Evolutionary conservation across 2,329 filamentous ascomycete species (phyloP).

Genomic region (Penicillium hesseltinei): DNA sequence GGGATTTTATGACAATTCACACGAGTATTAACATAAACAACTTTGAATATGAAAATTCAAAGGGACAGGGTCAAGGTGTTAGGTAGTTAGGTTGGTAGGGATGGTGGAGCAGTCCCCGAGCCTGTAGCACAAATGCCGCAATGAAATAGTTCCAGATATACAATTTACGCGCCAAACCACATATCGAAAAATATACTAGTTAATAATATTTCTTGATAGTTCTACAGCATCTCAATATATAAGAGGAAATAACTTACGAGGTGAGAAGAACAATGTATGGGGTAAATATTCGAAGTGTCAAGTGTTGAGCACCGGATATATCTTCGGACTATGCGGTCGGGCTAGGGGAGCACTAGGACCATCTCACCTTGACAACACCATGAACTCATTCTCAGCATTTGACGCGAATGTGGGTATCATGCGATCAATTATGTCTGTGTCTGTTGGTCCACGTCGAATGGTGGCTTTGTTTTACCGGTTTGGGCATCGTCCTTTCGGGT

Average conservation of each 20-base stretch:
- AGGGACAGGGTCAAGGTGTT: not conserved
- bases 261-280: no score
- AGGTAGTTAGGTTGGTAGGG: not conserved
- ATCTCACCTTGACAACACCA: not conserved
- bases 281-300: not conserved
- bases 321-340: not conserved
- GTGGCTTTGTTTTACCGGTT: not conserved
- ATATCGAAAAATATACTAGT: not conserved
- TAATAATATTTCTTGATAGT: not conserved
- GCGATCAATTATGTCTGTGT: not conserved
- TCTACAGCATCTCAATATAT: not conserved
- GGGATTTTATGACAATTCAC: not conserved
- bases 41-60: not conserved
- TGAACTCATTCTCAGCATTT: not conserved
- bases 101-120: not conserved
- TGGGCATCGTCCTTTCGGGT: not conserved
- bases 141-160: not conserved
- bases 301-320: not conserved
- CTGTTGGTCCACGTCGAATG: slow-evolving; percentile 1
- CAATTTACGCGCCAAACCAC: not conserved
- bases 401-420: not conserved
- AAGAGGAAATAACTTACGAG: not conserved
- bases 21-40: not conserved
- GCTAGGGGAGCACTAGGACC: not conserved
- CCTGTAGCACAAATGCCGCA: slow-evolving; percentile 11